These are phyloP conservation scores for Fistulinella prunicolor DNA, from an alignment of 768 basidiomycete species.

Conservation along the genomic window DNA sequence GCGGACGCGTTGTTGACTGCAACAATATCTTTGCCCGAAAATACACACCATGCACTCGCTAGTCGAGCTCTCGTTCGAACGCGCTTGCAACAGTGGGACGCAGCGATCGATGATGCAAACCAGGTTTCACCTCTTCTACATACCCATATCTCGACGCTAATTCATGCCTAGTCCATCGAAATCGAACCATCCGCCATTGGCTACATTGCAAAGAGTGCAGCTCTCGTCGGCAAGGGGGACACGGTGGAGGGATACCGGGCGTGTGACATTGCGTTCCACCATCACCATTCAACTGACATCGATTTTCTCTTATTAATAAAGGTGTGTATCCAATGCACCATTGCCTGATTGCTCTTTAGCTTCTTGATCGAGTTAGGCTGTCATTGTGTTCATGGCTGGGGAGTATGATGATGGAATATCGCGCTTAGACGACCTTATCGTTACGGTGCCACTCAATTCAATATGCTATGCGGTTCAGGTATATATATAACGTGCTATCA, in stretches of 20 bases:
- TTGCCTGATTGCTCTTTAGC: not conserved
- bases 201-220: slow-evolving; percentile 1
- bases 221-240: not conserved
- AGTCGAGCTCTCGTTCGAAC: slow-evolving; percentile 3
- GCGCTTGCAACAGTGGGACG: slow-evolving; percentile 4
- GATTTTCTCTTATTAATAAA: slow-evolving; percentile 1
- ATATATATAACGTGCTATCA: not conserved
- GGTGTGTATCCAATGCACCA: not conserved
- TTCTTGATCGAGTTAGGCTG: not conserved
- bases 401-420: slow-evolving; percentile 3
- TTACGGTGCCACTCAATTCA: not conserved
- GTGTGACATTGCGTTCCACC: slow-evolving; percentile 6
- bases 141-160: not conserved
- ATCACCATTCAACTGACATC: not conserved
- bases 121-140: not conserved
- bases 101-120: slow-evolving; percentile 2
- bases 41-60: not conserved
- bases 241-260: not conserved
- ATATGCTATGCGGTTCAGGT: slow-evolving; percentile 1
- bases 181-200: slow-evolving; percentile 2
- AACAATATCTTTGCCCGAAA: not conserved
- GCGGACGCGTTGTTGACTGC: not conserved
- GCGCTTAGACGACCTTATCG: slow-evolving; percentile 1
- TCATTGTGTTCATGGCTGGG: slow-evolving; percentile 1
- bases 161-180: not conserved